Conservation (phyloP, 2,329 filamentous ascomycete species). For the Penicillium occitanis region DNA sequence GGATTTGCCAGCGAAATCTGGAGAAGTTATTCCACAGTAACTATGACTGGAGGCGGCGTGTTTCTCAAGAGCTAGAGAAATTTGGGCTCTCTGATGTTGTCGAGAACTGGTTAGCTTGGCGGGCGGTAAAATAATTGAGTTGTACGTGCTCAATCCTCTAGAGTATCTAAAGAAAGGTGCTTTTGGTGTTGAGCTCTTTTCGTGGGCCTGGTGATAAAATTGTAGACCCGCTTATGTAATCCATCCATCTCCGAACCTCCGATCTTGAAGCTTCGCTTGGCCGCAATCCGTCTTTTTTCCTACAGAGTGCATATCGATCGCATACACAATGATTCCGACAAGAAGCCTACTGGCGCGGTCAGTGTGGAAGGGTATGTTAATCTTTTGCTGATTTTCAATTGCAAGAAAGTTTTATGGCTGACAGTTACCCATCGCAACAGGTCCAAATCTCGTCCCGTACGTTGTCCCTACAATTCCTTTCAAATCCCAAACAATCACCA, state of each 20-base stretch:
- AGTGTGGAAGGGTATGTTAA: slow-evolving; percentile 75
- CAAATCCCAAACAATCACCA: background rate
- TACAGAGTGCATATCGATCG: background rate
- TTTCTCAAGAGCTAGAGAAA: background rate
- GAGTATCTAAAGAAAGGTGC: no score
- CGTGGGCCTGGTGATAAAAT: background rate
- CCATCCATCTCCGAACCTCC: background rate
- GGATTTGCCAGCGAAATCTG: no score
- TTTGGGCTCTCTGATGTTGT: background rate
- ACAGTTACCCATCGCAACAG: slow-evolving; percentile 40
- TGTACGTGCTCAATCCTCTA: no score
- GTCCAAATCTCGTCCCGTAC: slow-evolving; percentile 70
- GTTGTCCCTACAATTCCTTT: slow-evolving; percentile 33
- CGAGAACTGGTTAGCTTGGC: background rate
- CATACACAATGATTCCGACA: slow-evolving; percentile 63
- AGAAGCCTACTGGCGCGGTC: slow-evolving; percentile 70
- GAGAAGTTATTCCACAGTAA: no score
- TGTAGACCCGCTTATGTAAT: slow-evolving; percentile 10
- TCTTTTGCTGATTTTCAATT: background rate
- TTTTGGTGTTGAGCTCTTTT: no score
- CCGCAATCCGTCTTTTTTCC: background rate
- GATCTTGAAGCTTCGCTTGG: slow-evolving; percentile 1
- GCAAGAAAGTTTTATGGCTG: no score
- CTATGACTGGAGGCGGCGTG: no score
- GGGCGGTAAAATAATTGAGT: background rate